Evolutionary conservation across 78 protist genomes (phyloP), one percentile per base, ranked within the genome.

Genomic region (Dictyostelium capitatum): DNA sequence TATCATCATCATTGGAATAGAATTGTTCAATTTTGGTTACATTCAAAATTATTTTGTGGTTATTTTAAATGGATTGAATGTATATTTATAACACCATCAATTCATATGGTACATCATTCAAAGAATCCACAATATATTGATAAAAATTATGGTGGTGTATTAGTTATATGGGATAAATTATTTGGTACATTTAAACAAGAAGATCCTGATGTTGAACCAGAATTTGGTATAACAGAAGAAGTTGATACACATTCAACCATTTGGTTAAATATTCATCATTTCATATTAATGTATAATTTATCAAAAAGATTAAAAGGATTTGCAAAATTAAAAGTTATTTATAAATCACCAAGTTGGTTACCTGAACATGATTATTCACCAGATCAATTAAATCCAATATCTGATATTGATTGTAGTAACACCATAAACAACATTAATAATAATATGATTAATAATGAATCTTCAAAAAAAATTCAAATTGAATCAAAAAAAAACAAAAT

Each of bases 1-100:
- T 75, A 48, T 25, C 81, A 75, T 75, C 62, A 75, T 75, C 81
- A 75, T 25, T 75, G 81, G 81, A 75, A 75, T 75, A 75, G 81
- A 75, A 75, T 75, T 1, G 48, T 75, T 14, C 65, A 75, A 75
- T 75, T 75, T 48, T 75, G 41, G 48, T 48, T 80, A 19, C 47
- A 59, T 32, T 19, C 73, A 25, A 65, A 80, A 19, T 11, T 59
- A 30, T 80, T 80, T 47, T 12, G 17, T 17, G 28, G 53, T n/a
- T 20, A 67, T 32, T 67, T 20, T n/a, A 37, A 47, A 59, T 80
- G 37, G 65, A 17, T 80, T 2, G 85, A 80, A 43, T 25, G 14
- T n/a, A 62, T 80, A 14, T 80, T 80, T 43, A 11, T 75, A 14
- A 75, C 81, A 19, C 54, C 74, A 32, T n/a, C 23, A 32, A 12